Percentiles rank a stretch among this genome's conserved stretches.
Conservation (phyloP, 192 early-diverging fungal genomes). For the Paraglomus brasilianum region DNA sequence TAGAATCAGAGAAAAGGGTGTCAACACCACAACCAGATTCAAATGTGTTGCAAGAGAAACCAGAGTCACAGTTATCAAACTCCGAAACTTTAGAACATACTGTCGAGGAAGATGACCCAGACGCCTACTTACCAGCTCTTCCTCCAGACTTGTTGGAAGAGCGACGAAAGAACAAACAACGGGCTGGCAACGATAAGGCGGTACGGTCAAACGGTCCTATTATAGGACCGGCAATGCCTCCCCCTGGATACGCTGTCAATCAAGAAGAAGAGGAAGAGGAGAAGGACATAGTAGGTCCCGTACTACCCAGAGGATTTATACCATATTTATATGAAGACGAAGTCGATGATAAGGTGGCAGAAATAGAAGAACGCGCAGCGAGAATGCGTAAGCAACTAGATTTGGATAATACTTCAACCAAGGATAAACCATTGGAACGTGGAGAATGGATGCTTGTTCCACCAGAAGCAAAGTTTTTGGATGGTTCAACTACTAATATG, state of each 20-base stretch:
- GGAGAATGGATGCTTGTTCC: constrained; percentile 66
- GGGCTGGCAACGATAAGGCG: constrained; percentile 14
- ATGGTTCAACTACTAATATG: constrained; percentile 34
- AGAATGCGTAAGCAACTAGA: constrained; percentile 42
- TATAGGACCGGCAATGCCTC: constrained; percentile 38
- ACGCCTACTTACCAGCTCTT: constrained; percentile 32
- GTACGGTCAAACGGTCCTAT: constrained; percentile 14
- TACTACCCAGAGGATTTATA: constrained; percentile 33
- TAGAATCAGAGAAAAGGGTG: neutral
- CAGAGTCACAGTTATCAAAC: constrained; percentile 14
- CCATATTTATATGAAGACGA: no score
- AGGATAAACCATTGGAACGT: constrained; percentile 36
- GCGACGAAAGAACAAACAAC: constrained; percentile 28
- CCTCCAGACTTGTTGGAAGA: constrained; percentile 42
- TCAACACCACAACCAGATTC: constrained; percentile 33
- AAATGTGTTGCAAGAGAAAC: constrained; percentile 30
- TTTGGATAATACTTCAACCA: constrained; percentile 23
- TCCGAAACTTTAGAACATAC: constrained; percentile 13
- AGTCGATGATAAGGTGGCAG: constrained; percentile 28
- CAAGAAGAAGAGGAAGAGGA: constrained; percentile 31
- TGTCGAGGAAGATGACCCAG: constrained; percentile 29
- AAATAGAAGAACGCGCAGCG: constrained; percentile 42
- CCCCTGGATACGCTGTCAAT: constrained; percentile 15
- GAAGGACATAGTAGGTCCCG: constrained; percentile 43
- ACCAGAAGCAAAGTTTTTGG: constrained; percentile 46